A percentile compares a stretch with the other conserved stretches of the same genome.
phyloP scores from a whole-genome alignment of 2,329 filamentous ascomycete genomes.

The Clonostachys chloroleuca region DNA sequence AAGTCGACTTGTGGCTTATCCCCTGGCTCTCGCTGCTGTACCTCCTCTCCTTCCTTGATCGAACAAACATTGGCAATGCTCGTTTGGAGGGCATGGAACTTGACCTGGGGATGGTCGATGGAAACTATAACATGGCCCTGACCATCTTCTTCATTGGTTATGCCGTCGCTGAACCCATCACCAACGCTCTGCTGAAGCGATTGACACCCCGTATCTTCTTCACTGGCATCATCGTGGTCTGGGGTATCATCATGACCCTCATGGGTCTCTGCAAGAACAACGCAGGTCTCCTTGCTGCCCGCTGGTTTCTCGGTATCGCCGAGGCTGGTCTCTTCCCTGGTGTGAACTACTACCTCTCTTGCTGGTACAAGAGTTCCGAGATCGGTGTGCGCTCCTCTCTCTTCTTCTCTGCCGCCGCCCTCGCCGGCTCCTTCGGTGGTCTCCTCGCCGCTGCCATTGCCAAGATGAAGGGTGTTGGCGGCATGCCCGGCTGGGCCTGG shows the following conservation, averaged over 20 bases:
- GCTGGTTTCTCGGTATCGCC: conserved; percentile 40
- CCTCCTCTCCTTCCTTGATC: conserved; percentile 44
- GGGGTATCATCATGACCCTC: conserved; percentile 39
- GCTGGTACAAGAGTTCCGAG: conserved; percentile 54
- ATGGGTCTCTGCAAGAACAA: conserved; percentile 47
- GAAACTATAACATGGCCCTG: conserved; percentile 31
- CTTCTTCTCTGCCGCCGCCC: conserved; percentile 51
- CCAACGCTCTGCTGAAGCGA: conserved; percentile 51
- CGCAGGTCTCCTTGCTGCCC: conserved; percentile 38
- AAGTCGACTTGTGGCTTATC: conserved; percentile 50
- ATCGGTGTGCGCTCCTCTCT: conserved; percentile 57
- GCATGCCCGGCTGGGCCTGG: conserved; percentile 66
- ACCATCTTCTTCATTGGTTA: conserved; percentile 50
- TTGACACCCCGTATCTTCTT: conserved; percentile 47
- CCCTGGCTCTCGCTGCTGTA: conserved; percentile 58
- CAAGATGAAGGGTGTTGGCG: conserved; percentile 47
- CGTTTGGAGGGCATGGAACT: conserved; percentile 47
- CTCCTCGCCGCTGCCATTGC: conserved; percentile 55
- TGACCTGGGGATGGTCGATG: conserved; percentile 19
- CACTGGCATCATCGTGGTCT: conserved; percentile 46
- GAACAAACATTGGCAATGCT: conserved; percentile 47
- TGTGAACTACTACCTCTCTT: background rate
- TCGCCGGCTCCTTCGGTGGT: conserved; percentile 59
- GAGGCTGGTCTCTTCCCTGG: conserved; percentile 59
- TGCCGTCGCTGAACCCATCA: conserved; percentile 46